Percentiles rank a stretch among this genome's conserved stretches.
Evolutionary conservation across 441 rosid species (phyloP).

Genomic region (Pelargonium australe): DNA sequence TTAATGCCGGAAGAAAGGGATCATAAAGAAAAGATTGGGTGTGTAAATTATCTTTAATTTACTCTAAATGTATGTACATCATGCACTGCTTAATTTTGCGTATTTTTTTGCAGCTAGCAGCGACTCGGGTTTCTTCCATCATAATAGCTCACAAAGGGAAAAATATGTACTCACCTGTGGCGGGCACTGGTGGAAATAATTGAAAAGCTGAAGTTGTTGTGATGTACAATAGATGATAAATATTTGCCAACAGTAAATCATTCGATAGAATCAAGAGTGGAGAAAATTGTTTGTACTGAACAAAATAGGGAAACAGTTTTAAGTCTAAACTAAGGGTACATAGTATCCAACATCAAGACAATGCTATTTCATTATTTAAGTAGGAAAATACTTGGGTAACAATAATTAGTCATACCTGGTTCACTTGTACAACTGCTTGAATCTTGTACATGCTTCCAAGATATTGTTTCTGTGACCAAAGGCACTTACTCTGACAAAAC

Average conservation of each 20-base stretch:
- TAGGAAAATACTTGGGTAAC: background rate
- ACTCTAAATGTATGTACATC: background rate
- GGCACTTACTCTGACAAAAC: conserved; percentile 83
- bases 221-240: too few relatives aligned
- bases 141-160: background rate
- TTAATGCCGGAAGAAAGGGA: conserved; percentile 16
- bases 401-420: background rate
- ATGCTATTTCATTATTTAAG: background rate
- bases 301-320: too few relatives aligned
- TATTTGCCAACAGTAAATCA: too few relatives aligned
- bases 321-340: too few relatives aligned
- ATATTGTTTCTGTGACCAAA: conserved; percentile 88
- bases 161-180: background rate
- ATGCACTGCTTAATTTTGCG: background rate
- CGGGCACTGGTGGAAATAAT: too few relatives aligned
- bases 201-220: too few relatives aligned
- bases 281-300: too few relatives aligned
- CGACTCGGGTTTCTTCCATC: background rate
- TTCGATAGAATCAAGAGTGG: too few relatives aligned
- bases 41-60: background rate
- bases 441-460: conserved; percentile 90
- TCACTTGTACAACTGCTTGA: conserved; percentile 90
- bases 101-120: background rate
- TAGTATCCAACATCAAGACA: too few relatives aligned
- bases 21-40: conserved; percentile 17